A percentile compares a stretch with the other conserved stretches of the same genome.
Evolutionary conservation across 2,329 filamentous ascomycete genomes (phyloP).

Genomic region (Ceratocystis destructans): DNA sequence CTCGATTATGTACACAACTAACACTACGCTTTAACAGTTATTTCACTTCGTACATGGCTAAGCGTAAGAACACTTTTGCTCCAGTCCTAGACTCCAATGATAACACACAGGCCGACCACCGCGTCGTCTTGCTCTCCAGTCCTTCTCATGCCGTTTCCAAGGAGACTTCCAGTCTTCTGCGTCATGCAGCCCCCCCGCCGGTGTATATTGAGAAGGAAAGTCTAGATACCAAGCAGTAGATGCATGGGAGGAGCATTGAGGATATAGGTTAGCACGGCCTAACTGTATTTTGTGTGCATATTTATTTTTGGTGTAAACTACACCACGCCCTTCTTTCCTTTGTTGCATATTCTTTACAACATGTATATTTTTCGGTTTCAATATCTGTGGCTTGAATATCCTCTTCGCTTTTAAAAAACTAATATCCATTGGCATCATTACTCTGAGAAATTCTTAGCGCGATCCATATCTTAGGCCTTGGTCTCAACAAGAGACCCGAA

Average conservation of each 20-base stretch:
- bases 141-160: background rate
- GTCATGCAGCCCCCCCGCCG: conserved; percentile 9
- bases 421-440: too few relatives aligned
- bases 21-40: background rate
- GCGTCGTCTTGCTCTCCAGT: background rate
- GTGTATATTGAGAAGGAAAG: conserved; percentile 7
- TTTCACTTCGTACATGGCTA: background rate
- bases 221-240: background rate
- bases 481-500: too few relatives aligned
- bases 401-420: background rate
- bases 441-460: too few relatives aligned
- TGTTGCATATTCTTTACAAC: background rate
- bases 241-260: background rate
- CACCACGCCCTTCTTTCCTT: background rate
- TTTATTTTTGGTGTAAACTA: background rate
- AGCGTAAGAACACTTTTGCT: background rate
- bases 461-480: too few relatives aligned
- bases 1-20: background rate
- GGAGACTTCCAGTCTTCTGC: conserved; percentile 10
- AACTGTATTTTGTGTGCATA: background rate
- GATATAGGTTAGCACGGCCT: too few relatives aligned
- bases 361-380: background rate
- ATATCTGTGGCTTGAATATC: background rate
- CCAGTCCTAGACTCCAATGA: background rate
- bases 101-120: background rate